Base-by-base conservation (phyloP, 345 rosid species). In the Melaleuca quinquenervia region DNA sequence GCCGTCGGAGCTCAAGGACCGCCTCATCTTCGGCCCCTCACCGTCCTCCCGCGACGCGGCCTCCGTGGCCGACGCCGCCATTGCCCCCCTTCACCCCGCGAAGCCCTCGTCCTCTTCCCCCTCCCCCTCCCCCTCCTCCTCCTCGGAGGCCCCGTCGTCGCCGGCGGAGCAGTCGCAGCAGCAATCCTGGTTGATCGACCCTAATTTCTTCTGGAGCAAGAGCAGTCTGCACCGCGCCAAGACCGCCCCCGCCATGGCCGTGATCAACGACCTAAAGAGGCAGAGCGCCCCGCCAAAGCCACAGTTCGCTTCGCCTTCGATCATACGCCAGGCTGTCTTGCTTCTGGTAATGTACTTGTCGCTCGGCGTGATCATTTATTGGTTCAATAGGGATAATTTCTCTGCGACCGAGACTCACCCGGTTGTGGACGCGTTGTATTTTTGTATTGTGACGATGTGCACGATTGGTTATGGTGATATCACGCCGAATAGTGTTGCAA, bases 401-500 rank as follows among this genome's bases (percentile, higher is more conserved):
- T 13, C 86, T 3, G 96, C 90, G 8, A 84, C 29, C 24, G 90
- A 92, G 87, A 97, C 98, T 50, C 96, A 97, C 82, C 99, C 98
- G 2, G 91, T 96, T n/a, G 96, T 95, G 83, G 99, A 95, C 88
- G 98, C 96, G 12, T 86, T 97, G 83, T 97, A 95, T 88, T 97
- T 97, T 86, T 95, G 98, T 86, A 92, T 95, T 29, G 98, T 97
- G 2, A 97, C 99, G 8, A 94, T 97, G 98, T 97, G 99, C 88
- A 97, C 99, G 1, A 96, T 97, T 64, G 98, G 98, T 24, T 97
- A 95, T 82, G 98, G 98, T 74, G 99, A 97, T 84, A 97, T 97
- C 12, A 96, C 95, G 5, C 98, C 98, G 2, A 88, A 91, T 26
- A 94, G 86, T 49, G 84, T 86, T 8, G 49, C 89, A 2, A 97